Evolutionary conservation across 2,329 filamentous ascomycete species (phyloP), one percentile per base, ranked within the genome.

Genomic region (Neofusicoccum kwambonambiense): DNA sequence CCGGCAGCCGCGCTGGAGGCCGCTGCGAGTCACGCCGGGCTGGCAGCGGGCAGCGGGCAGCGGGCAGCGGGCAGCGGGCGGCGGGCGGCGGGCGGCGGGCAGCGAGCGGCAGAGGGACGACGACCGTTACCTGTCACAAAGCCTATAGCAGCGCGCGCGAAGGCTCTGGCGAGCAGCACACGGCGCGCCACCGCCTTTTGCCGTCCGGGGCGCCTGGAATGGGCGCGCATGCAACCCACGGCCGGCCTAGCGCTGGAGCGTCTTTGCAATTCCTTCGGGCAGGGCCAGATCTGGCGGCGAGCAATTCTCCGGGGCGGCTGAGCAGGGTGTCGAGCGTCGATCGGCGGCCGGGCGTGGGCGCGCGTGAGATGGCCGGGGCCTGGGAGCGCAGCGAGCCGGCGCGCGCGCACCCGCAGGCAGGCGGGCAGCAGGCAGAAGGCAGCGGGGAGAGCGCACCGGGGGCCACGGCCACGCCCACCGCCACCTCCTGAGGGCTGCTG

Each of bases 101-200:
- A 19, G 19, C 19, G 19, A 19, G 19, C 19, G 19, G 42, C 41
- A 60, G 56, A 47, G 47, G 27, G 50, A 49, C 61, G 58, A 35
- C 63, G 52, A 65, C 73, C 72, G 74, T 74, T 76, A 74, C 68
- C 74, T 74, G 74, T 76, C 75, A 75, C 73, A 65, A 71, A 68
- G 65, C 64, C 64, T 64, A 64, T 54, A 62, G 64, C 65, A 65
- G 52, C 47, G 56, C 37, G 56, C 51, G 35, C 58, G 31, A 62
- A 52, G 64, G 44, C 57, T 45, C 45, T 51, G 39, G 19, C 22
- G 49, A 47, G 52, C n/a, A 49, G 57, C 39, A 61, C 22, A 66
- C 67, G 70, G 37, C 42, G 52, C 68, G 68, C 68, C 68, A 67
- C 67, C 58, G 67, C 65, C 50, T 50, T 67, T 64, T 65, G 42